A percentile compares a stretch with the other conserved stretches of the same genome.
Evolutionary conservation across 2,329 filamentous ascomycete species (phyloP).

Genomic region (Aspergillus tubingensis): DNA sequence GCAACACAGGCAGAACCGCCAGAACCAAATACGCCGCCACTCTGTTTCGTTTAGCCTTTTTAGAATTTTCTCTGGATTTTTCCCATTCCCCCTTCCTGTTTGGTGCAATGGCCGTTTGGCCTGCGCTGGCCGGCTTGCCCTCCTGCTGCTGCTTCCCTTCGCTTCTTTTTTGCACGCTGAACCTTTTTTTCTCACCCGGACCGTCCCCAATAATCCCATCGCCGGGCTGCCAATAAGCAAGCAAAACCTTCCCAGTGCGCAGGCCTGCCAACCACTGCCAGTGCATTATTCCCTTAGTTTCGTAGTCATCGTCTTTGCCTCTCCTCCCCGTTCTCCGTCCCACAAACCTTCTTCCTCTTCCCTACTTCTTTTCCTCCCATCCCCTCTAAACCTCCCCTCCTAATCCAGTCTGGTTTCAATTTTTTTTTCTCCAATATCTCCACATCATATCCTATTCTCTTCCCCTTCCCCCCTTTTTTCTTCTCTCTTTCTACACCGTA

Average conservation of each 20-base stretch:
- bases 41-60: slow-evolving; percentile 12
- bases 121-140: background rate
- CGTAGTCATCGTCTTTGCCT: slow-evolving; percentile 22
- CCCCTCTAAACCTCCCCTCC: slow-evolving; percentile 14
- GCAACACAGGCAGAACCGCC: slow-evolving; percentile 1
- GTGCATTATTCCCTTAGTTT: slow-evolving; percentile 6
- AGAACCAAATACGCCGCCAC: background rate
- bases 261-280: slow-evolving; percentile 6
- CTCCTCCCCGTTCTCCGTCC: slow-evolving; percentile 13
- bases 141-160: slow-evolving; percentile 9
- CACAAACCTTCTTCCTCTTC: slow-evolving; percentile 20
- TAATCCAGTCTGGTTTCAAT: slow-evolving; percentile 17
- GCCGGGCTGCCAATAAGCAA: slow-evolving; percentile 8
- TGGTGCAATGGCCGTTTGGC: too few species aligned
- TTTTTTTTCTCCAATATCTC: slow-evolving; percentile 19
- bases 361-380: slow-evolving; percentile 23
- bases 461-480: slow-evolving; percentile 17
- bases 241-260: slow-evolving; percentile 3
- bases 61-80: slow-evolving; percentile 2
- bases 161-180: slow-evolving; percentile 6
- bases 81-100: background rate
- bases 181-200: slow-evolving; percentile 4
- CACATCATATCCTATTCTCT: slow-evolving; percentile 20
- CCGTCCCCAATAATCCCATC: background rate
- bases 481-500: slow-evolving; percentile 26